These are phyloP conservation scores for Blastobotrys aristatus DNA, from an alignment of 1,139 yeast species.

Conservation along the genomic window DNA sequence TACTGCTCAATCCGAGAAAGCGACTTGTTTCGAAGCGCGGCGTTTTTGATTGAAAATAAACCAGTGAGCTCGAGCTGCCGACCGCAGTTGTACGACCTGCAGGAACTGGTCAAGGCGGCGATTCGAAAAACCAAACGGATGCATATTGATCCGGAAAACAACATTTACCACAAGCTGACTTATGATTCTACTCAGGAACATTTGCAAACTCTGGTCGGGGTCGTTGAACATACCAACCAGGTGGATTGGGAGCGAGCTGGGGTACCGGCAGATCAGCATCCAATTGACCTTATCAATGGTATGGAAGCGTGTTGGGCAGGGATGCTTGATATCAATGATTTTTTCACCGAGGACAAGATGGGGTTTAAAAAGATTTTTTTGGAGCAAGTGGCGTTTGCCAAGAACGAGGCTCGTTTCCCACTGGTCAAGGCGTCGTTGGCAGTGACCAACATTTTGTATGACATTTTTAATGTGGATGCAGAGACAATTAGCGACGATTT, in stretches of 20 bases:
- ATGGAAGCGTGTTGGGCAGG: slow-evolving; percentile 29
- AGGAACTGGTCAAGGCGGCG: slow-evolving; percentile 27
- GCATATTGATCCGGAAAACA: slow-evolving; percentile 18
- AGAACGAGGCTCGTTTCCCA: slow-evolving; percentile 34
- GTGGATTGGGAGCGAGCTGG: slow-evolving; percentile 31
- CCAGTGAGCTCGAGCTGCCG: slow-evolving; percentile 26
- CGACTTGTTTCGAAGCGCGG: slow-evolving; percentile 25
- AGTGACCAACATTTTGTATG: slow-evolving; percentile 31
- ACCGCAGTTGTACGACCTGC: slow-evolving; percentile 28
- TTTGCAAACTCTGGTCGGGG: slow-evolving; percentile 25
- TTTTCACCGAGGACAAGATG: slow-evolving; percentile 26
- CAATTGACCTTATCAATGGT: slow-evolving; percentile 25
- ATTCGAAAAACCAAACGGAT: slow-evolving; percentile 23
- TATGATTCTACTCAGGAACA: slow-evolving; percentile 23
- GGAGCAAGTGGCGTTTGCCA: slow-evolving; percentile 30
- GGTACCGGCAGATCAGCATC: slow-evolving; percentile 20
- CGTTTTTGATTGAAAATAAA: slow-evolving; percentile 27
- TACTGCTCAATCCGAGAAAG: slow-evolving; percentile 27
- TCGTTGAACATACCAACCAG: slow-evolving; percentile 18
- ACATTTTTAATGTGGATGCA: slow-evolving; percentile 34
- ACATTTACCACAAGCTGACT: slow-evolving; percentile 21
- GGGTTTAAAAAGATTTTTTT: slow-evolving; percentile 27
- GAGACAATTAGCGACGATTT: slow-evolving; percentile 11
- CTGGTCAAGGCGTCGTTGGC: slow-evolving; percentile 33
- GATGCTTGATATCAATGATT: slow-evolving; percentile 31